These are phyloP conservation scores for Potentilla sterilis DNA, from an alignment of 306 rosid species.

Conservation along the genomic window DNA sequence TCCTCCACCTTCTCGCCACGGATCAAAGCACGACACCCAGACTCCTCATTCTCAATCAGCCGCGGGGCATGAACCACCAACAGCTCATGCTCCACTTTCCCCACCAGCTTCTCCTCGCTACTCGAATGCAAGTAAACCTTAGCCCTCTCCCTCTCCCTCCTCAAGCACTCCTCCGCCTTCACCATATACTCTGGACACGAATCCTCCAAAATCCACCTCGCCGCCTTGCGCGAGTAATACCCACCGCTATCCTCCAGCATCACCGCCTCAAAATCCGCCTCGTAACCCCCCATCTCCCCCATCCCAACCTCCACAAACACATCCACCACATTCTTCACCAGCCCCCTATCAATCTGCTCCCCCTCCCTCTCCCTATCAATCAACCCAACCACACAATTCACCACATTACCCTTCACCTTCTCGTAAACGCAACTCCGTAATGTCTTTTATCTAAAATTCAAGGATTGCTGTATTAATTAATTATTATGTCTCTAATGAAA, in stretches of 20 bases:
- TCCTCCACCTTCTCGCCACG: background rate
- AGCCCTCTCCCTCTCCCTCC: conserved; percentile 37
- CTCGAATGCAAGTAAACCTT: conserved; percentile 32
- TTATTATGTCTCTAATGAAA: too few relatives aligned
- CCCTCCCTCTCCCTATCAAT: conserved; percentile 65
- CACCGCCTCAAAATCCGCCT: conserved; percentile 48
- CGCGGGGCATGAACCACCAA: conserved; percentile 64
- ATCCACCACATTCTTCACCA: conserved; percentile 28
- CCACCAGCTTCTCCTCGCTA: conserved; percentile 38
- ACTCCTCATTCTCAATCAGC: conserved; percentile 42
- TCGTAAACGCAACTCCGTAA: background rate
- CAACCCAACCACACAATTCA: conserved; percentile 1
- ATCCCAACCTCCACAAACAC: conserved; percentile 62
- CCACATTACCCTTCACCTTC: background rate
- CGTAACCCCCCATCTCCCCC: conserved; percentile 56
- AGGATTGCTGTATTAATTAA: too few relatives aligned
- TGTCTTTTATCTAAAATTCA: too few relatives aligned
- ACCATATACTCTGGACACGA: conserved; percentile 78
- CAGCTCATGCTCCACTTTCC: conserved; percentile 62
- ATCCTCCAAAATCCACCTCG: conserved; percentile 60
- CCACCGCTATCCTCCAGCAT: conserved; percentile 51
- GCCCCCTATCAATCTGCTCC: conserved; percentile 59
- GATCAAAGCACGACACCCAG: background rate
- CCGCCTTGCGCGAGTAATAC: conserved; percentile 59
- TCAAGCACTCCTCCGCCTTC: conserved; percentile 54